Evolutionary conservation across 83 land plant species (phyloP).

Genomic region (Thuja plicata): DNA sequence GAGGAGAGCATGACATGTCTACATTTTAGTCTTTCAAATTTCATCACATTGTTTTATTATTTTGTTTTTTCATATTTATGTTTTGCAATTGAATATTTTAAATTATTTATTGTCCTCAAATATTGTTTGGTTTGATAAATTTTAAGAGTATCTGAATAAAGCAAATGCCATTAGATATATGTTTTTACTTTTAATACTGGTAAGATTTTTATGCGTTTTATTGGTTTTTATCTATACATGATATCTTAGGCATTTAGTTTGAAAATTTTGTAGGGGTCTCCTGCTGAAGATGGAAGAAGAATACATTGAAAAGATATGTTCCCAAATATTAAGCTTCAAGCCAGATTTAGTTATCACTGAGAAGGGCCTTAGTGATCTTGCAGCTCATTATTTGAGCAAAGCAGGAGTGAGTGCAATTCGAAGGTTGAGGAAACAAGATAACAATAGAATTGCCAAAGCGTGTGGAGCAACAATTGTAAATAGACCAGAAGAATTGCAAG

Average conservation of each 20-base stretch:
- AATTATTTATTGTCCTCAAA: too few relatives aligned
- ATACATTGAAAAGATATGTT: slow-evolving; percentile 76
- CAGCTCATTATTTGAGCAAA: slow-evolving; percentile 85
- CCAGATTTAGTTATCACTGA: slow-evolving; percentile 96
- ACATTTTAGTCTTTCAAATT: neutral
- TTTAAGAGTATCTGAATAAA: neutral
- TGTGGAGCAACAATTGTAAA: slow-evolving; percentile 95
- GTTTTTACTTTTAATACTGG: neutral
- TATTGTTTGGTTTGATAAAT: neutral
- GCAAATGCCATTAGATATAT: neutral
- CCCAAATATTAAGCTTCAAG: slow-evolving; percentile 84
- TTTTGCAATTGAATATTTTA: too few relatives aligned
- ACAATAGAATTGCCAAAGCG: slow-evolving; percentile 92
- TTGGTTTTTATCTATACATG: neutral
- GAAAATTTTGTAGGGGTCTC: slow-evolving; percentile 45
- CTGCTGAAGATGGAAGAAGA: slow-evolving; percentile 95
- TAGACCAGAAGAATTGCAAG: slow-evolving; percentile 96
- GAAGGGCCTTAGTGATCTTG: slow-evolving; percentile 93
- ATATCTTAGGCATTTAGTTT: neutral
- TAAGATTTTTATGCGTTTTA: neutral
- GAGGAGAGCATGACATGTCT: neutral
- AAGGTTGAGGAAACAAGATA: slow-evolving; percentile 88
- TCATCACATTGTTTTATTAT: neutral
- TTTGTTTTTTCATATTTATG: neutral
- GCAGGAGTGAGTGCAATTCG: slow-evolving; percentile 92